phyloP scores from a whole-genome alignment of 257 asterid genomes.

The Nicotiana attenuata region DNA sequence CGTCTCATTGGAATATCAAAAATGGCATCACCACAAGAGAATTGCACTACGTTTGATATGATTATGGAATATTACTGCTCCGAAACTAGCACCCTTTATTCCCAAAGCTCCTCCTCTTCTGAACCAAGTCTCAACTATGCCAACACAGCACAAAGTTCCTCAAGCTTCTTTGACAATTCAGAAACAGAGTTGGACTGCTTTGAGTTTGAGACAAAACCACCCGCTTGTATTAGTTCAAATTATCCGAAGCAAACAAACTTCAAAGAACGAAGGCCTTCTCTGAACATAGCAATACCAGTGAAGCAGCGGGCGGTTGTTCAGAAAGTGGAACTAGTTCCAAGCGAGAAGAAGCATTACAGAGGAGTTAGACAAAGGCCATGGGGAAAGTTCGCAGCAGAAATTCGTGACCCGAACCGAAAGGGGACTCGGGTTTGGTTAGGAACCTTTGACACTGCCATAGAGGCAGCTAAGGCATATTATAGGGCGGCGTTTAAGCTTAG shows the following conservation, averaged over 20 bases:
- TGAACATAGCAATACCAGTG: constrained; percentile 17
- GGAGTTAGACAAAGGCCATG: constrained; percentile 70
- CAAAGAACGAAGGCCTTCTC: constrained; percentile 47
- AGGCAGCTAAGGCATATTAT: constrained; percentile 24
- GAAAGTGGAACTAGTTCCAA: no score
- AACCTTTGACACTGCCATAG: constrained; percentile 50
- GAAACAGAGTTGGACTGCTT: no score
- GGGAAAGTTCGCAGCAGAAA: constrained; percentile 76
- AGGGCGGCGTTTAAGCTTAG: constrained; percentile 71
- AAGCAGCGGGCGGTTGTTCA: no score
- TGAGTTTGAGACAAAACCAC: no score
- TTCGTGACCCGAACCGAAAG: constrained; percentile 63
- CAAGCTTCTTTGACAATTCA: not conserved
- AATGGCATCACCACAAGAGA: constrained; percentile 50
- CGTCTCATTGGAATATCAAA: not conserved
- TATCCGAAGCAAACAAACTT: not conserved
- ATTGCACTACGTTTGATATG: constrained; percentile 46
- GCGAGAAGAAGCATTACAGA: constrained; percentile 37
- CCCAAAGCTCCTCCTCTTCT: constrained; percentile 29
- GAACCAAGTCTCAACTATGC: not conserved
- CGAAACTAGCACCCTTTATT: constrained; percentile 21
- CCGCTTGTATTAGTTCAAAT: no score
- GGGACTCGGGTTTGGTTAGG: constrained; percentile 78
- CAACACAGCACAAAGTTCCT: constrained; percentile 5
- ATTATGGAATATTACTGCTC: constrained; percentile 40